Evolutionary conservation across 116 monocot species (phyloP).

Genomic region (Posidonia oceanica): DNA sequence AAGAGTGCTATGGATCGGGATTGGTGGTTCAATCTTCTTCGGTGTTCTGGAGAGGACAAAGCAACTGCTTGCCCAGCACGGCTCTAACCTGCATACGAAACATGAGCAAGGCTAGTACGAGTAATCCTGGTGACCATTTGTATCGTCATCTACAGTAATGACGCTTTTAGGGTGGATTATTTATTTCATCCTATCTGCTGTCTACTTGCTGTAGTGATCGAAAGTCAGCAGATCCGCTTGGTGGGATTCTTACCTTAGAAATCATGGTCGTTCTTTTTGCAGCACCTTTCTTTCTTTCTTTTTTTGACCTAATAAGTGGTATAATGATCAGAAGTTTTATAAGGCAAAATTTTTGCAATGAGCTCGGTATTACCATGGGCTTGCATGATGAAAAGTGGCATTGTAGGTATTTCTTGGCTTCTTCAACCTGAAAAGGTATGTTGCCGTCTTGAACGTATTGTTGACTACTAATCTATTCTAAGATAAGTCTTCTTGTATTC

Average conservation of each 20-base stretch:
- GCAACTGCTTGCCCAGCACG: constrained; percentile 30
- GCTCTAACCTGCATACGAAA: not conserved
- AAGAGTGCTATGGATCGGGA: constrained; percentile 93
- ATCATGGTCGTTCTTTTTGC: not conserved
- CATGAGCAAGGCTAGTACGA: not conserved
- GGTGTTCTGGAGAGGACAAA: constrained; percentile 92
- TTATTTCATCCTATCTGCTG: not conserved
- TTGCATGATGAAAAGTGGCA: too few species aligned
- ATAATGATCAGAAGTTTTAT: too few species aligned
- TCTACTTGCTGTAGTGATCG: not conserved
- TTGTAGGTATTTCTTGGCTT: too few species aligned
- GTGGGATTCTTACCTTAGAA: not conserved
- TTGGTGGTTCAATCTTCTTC: constrained; percentile 97
- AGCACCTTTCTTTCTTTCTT: not conserved
- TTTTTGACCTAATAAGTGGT: too few species aligned
- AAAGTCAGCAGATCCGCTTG: not conserved
- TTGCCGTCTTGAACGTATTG: too few species aligned
- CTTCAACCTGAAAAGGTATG: too few species aligned
- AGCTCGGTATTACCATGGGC: too few species aligned
- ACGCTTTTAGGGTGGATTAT: not conserved
- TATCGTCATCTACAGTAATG: not conserved
- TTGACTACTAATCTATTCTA: too few species aligned
- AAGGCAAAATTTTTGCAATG: too few species aligned
- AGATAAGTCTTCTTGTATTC: too few species aligned
- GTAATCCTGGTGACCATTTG: not conserved